Evolutionary conservation across 768 basidiomycete genomes (phyloP).

Genomic region (Suillus placidus): DNA sequence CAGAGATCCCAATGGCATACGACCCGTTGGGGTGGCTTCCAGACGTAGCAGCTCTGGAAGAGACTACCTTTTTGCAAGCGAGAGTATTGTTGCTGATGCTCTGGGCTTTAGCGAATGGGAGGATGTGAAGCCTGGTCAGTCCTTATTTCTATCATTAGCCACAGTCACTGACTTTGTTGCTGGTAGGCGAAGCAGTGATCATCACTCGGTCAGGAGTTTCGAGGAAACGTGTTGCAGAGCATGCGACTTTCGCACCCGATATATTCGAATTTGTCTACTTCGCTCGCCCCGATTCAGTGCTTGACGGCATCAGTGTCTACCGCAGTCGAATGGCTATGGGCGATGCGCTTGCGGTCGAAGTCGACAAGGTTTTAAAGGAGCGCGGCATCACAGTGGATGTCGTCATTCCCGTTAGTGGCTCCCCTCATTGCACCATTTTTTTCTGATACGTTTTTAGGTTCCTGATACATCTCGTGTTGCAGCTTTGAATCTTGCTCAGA

Average conservation of each 20-base stretch:
- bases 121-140: slow-evolving; percentile 85
- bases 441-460: slow-evolving; percentile 50
- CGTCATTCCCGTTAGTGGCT: slow-evolving; percentile 80
- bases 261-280: slow-evolving; percentile 99
- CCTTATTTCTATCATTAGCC: neutral
- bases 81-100: slow-evolving; percentile 96
- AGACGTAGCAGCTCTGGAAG: slow-evolving; percentile 59
- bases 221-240: slow-evolving; percentile 70
- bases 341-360: slow-evolving; percentile 89
- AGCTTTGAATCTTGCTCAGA: slow-evolving; percentile 93
- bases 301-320: slow-evolving; percentile 97
- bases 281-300: slow-evolving; percentile 94
- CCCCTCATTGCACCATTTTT: neutral
- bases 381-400: slow-evolving; percentile 83
- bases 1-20: slow-evolving; percentile 96
- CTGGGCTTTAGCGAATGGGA: slow-evolving; percentile 91
- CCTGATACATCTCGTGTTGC: slow-evolving; percentile 98
- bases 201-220: slow-evolving; percentile 82
- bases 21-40: slow-evolving; percentile 86
- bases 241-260: slow-evolving; percentile 88
- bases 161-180: slow-evolving; percentile 12
- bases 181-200: slow-evolving; percentile 89
- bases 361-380: slow-evolving; percentile 68
- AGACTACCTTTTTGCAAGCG: slow-evolving; percentile 92
- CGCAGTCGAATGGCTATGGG: slow-evolving; percentile 99